phyloP scores from a whole-genome alignment of 345 rosid species.

The Carallia brachiata region DNA sequence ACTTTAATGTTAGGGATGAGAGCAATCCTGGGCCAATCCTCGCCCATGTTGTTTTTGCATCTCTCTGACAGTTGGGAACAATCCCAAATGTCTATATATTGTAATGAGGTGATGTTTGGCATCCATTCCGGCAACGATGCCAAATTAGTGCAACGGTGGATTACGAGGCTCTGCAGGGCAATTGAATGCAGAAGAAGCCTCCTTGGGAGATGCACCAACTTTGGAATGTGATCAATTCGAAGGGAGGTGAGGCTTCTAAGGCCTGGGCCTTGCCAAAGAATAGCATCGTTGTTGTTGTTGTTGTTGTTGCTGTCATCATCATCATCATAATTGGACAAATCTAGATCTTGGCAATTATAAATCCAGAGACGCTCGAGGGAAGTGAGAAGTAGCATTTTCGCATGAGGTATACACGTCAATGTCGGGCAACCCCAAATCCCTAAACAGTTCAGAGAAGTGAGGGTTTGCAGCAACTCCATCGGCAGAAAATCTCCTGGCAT shows the following conservation, averaged over 20 bases:
- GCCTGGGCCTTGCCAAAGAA: constrained; percentile 2
- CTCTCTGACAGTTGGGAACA: not conserved
- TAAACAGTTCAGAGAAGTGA: no score
- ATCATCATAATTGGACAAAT: no score
- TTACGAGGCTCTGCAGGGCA: not conserved
- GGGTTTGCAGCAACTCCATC: no score
- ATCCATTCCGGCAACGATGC: constrained; percentile 12
- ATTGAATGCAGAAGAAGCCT: constrained; percentile 8
- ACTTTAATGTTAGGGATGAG: not conserved
- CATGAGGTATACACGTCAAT: no score
- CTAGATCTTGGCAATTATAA: no score
- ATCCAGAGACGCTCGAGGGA: no score
- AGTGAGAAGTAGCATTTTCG: no score
- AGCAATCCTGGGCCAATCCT: constrained; percentile 14
- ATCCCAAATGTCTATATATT: accelerated
- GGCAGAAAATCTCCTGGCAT: no score
- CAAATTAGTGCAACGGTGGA: not conserved
- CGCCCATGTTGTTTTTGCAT: not conserved
- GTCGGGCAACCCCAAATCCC: no score
- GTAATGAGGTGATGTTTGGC: constrained; percentile 7
- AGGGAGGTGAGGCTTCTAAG: constrained; percentile 8
- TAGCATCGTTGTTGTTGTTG: not conserved
- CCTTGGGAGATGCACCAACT: constrained; percentile 10
- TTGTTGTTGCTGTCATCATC: no score
- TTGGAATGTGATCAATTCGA: not conserved